These are phyloP conservation scores for Mrakia hoshinonis DNA, from an alignment of 768 basidiomycete genomes.

Conservation along the genomic window DNA sequence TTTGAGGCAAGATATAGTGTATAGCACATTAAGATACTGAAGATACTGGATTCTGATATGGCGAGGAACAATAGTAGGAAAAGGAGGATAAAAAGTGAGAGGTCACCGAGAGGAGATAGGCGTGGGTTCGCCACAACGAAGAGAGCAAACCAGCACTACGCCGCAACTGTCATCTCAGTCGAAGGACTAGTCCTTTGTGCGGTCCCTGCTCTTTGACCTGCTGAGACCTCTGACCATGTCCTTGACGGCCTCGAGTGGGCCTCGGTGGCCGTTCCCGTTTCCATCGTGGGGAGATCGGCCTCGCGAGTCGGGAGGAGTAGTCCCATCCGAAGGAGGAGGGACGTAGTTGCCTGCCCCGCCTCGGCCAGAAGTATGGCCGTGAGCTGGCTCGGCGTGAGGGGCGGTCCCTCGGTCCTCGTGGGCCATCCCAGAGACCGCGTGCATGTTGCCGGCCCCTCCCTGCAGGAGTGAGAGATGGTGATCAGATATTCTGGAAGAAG, in stretches of 20 bases:
- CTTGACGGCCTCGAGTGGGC: conserved; percentile 12
- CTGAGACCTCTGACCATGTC: conserved; percentile 1
- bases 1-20: too few species aligned
- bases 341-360: conserved; percentile 15
- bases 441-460: conserved; percentile 23
- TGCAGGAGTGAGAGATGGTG: not conserved
- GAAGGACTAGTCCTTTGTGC: not conserved
- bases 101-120: too few species aligned
- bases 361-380: conserved; percentile 12
- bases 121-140: too few species aligned
- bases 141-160: too few species aligned
- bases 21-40: too few species aligned
- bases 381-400: not conserved
- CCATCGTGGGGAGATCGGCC: conserved; percentile 3
- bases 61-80: too few species aligned
- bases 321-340: not conserved
- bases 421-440: not conserved
- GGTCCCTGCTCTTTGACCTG: not conserved
- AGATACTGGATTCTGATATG: too few species aligned
- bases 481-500: not conserved
- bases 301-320: not conserved
- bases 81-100: too few species aligned
- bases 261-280: not conserved
- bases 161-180: too few species aligned
- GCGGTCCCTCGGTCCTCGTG: conserved; percentile 5